Percentiles rank a stretch among this genome's conserved stretches.
These are phyloP conservation scores for Mucor lusitanicus DNA, from an alignment of 371 early-diverging fungal species.

Conservation along the genomic window DNA sequence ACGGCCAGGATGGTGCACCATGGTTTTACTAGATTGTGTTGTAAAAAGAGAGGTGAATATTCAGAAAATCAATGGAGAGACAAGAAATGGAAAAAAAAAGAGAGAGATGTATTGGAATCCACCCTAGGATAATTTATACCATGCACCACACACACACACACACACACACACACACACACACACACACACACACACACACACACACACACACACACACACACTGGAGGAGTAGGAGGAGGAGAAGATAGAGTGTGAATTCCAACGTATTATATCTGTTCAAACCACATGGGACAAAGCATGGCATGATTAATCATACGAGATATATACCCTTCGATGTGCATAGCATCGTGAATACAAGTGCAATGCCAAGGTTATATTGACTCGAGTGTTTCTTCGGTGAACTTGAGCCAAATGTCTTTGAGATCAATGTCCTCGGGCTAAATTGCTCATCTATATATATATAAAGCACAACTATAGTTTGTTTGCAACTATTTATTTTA, in stretches of 20 bases:
- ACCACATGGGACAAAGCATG: neutral
- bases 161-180: too few relatives aligned
- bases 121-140: neutral
- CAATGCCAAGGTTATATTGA: neutral
- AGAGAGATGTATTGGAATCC: neutral
- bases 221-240: too few relatives aligned
- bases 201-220: too few relatives aligned
- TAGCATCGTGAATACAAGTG: too few relatives aligned
- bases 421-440: neutral
- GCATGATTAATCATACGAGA: neutral
- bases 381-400: neutral
- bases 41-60: neutral
- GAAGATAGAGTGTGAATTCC: neutral
- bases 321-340: neutral
- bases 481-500: neutral
- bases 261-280: neutral
- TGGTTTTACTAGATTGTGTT: constrained; percentile 1
- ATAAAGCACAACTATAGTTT: neutral
- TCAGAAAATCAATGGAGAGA: neutral
- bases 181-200: too few relatives aligned
- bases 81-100: neutral
- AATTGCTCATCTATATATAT: neutral
- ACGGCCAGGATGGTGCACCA: constrained; percentile 23
- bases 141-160: too few relatives aligned
- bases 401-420: neutral